phyloP scores from a whole-genome alignment of 192 early-diverging fungal species.

The Podila clonocystis region DNA sequence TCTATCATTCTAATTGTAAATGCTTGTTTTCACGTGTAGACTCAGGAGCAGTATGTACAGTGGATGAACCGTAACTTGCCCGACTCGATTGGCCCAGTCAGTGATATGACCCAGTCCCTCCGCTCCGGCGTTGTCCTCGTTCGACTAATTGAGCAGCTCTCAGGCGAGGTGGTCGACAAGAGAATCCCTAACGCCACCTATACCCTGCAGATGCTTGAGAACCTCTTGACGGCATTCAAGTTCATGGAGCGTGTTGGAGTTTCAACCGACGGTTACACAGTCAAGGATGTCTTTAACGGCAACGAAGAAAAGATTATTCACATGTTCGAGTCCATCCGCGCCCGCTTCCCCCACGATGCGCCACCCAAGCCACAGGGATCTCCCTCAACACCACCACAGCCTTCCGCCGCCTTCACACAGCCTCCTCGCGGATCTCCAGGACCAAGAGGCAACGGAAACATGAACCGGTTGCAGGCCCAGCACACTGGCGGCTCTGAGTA shows the following conservation, averaged over 20 bases:
- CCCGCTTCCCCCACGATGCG: constrained; percentile 15
- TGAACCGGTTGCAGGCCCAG: constrained; percentile 12
- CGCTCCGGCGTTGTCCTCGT: constrained; percentile 56
- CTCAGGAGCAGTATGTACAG: constrained; percentile 41
- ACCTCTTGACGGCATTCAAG: constrained; percentile 59
- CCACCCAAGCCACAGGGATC: constrained; percentile 3
- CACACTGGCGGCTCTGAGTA: constrained; percentile 28
- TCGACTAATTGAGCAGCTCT: constrained; percentile 50
- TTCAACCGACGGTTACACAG: constrained; percentile 56
- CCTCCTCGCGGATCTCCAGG: constrained; percentile 1
- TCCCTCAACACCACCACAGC: neutral
- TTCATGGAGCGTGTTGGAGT: constrained; percentile 62
- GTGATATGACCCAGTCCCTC: constrained; percentile 53
- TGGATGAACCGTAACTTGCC: constrained; percentile 57
- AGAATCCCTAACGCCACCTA: constrained; percentile 47
- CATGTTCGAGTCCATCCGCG: constrained; percentile 22
- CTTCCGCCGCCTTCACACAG: neutral
- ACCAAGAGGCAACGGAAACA: constrained; percentile 4
- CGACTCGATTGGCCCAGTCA: constrained; percentile 34
- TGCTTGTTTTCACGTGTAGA: constrained; percentile 18
- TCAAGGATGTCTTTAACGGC: constrained; percentile 53
- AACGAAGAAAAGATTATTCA: constrained; percentile 31
- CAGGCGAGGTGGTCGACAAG: constrained; percentile 52
- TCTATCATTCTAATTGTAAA: neutral
- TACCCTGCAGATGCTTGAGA: constrained; percentile 59